Conservation (phyloP, 2,329 filamentous ascomycete species). For the Spiromastix sp. region DNA sequence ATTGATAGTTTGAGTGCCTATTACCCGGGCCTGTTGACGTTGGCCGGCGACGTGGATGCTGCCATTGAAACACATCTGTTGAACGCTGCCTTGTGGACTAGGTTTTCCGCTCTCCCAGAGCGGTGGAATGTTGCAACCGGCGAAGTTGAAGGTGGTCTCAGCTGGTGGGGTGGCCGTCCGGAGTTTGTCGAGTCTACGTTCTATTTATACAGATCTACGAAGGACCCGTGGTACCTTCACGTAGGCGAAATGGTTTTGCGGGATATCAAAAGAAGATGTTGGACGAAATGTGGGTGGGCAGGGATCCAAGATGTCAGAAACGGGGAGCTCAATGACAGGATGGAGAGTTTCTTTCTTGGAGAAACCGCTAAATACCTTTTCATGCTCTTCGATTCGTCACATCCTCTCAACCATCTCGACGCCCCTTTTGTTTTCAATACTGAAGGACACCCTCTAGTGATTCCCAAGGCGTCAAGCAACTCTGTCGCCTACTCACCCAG, state of each 20-base stretch:
- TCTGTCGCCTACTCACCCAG: too few species aligned
- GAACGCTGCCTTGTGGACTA: conserved; percentile 87
- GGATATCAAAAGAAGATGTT: conserved; percentile 81
- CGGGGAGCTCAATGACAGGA: conserved; percentile 81
- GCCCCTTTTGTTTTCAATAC: conserved; percentile 88
- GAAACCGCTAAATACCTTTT: conserved; percentile 96
- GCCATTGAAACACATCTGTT: conserved; percentile 82
- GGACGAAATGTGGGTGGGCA: conserved; percentile 87
- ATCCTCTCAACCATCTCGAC: conserved; percentile 81
- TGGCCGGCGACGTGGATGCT: conserved; percentile 84
- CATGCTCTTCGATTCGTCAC: conserved; percentile 73
- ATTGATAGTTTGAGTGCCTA: conserved; percentile 93
- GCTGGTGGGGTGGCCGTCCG: conserved; percentile 91
- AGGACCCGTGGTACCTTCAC: conserved; percentile 92
- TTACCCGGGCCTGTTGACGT: conserved; percentile 76
- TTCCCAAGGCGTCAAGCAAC: conserved; percentile 42
- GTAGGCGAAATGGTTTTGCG: conserved; percentile 90
- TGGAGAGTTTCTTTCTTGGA: conserved; percentile 98
- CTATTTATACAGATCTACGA: conserved; percentile 85
- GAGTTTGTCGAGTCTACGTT: conserved; percentile 98
- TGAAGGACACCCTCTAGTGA: conserved; percentile 84
- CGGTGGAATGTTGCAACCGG: conserved; percentile 82
- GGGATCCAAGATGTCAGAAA: conserved; percentile 72
- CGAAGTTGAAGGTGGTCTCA: conserved; percentile 72
- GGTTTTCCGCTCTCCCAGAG: conserved; percentile 88